A percentile compares a stretch with the other conserved stretches of the same genome.
Evolutionary conservation across 2,329 filamentous ascomycete species (phyloP).

Genomic region (Xylariaceae sp.): DNA sequence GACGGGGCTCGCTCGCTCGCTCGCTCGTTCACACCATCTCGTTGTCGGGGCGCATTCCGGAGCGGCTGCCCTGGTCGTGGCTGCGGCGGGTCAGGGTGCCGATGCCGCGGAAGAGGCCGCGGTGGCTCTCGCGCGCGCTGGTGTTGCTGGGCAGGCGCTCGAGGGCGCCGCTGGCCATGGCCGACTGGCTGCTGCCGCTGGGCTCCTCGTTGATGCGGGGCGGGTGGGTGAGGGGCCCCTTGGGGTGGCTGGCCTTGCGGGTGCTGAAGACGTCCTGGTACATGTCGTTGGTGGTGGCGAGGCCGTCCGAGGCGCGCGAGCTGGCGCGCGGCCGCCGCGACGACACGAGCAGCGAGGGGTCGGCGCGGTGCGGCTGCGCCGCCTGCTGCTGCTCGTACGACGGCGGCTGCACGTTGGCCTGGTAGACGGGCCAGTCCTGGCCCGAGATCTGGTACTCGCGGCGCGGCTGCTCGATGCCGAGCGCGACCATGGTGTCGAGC

Average conservation of each 20-base stretch:
- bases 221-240: constrained; percentile 11
- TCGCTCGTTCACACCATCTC: no score
- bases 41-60: no score
- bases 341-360: constrained; percentile 18
- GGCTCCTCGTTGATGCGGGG: constrained; percentile 21
- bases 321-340: constrained; percentile 21
- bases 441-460: constrained; percentile 64
- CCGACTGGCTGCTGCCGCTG: constrained; percentile 2
- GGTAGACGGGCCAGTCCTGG: constrained; percentile 57
- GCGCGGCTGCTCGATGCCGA: constrained; percentile 78
- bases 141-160: constrained; percentile 13
- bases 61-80: no score
- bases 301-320: constrained; percentile 16
- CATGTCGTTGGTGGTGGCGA: constrained; percentile 28
- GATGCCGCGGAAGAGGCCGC: constrained; percentile 15
- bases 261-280: constrained; percentile 40
- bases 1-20: no score
- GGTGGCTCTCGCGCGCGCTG: constrained; percentile 10
- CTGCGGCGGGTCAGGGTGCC: no score
- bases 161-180: constrained; percentile 21
- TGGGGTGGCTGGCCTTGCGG: constrained; percentile 23
- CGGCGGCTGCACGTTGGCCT: constrained; percentile 28
- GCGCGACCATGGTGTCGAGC: constrained; percentile 75
- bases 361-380: constrained; percentile 8
- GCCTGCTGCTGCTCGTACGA: constrained; percentile 15